Percentiles rank a stretch among this genome's conserved stretches.
These are phyloP conservation scores for Sporothrix globosa DNA, from an alignment of 2,329 filamentous ascomycete species.

Conservation along the genomic window DNA sequence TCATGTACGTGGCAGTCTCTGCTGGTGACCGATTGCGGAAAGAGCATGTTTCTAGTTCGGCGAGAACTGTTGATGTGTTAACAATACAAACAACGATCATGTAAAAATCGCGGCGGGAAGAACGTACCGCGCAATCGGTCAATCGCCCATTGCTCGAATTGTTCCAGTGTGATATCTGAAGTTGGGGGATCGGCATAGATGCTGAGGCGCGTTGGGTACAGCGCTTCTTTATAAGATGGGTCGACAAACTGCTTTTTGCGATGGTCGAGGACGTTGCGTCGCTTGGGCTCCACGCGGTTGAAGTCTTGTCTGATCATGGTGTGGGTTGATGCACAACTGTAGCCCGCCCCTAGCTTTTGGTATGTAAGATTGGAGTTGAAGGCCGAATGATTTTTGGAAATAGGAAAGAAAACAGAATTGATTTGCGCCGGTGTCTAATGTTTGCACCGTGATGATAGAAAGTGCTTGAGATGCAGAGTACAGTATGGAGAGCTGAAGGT, in stretches of 20 bases:
- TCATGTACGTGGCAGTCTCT: constrained; percentile 84
- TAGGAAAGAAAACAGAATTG: neutral
- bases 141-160: constrained; percentile 99
- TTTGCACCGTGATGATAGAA: neutral
- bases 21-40: constrained; percentile 87
- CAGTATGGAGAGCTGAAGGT: neutral
- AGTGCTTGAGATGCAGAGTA: neutral
- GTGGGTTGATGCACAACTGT: neutral
- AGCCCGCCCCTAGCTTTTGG: neutral
- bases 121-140: constrained; percentile 75
- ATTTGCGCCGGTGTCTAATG: neutral
- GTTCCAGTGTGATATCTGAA: constrained; percentile 90
- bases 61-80: constrained; percentile 63
- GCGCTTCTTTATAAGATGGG: constrained; percentile 72
- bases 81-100: neutral
- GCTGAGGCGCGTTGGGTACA: constrained; percentile 86
- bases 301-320: constrained; percentile 56
- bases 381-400: neutral
- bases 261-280: constrained; percentile 74
- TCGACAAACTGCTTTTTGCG: constrained; percentile 86
- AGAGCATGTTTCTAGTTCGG: constrained; percentile 89
- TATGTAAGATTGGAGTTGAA: neutral
- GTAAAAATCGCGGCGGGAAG: neutral
- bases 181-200: constrained; percentile 89
- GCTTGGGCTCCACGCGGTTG: constrained; percentile 67